Evolutionary conservation across 345 rosid species (phyloP), one percentile per base, ranked within the genome.

Genomic region (Lepidium aucheri): DNA sequence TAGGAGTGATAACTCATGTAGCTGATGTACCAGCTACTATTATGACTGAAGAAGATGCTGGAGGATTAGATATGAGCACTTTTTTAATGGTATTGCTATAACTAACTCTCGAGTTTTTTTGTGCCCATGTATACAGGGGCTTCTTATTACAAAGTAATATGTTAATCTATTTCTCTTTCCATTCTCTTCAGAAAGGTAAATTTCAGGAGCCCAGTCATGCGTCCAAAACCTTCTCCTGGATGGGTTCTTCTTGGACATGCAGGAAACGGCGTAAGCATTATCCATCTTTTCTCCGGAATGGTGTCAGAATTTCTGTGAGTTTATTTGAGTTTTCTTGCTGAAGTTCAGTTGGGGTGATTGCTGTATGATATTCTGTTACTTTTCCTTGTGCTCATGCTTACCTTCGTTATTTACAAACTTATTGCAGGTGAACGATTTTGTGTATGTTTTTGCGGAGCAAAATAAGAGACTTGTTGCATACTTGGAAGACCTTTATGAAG

Each of bases 401-500:
- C 22, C 0, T 36, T 30, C 6, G 7, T 30, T n/a, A 36, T 53
- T 43, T 13, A 26, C 36, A 12, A 81, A 53, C 53, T 47, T 24
- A 6, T 80, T 69, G 43, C 75, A 91, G 97, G 85, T 85, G 40
- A 76, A 86, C 26, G 77, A 81, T 72, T 91, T 91, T 68, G 91
- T 88, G 4, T 88, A 74, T 68, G 91, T 91, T 68, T 79, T 88
- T 51, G 90, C 85, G 1, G 97, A 91, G 84, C 83, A 86, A 62
- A 63, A 71, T 64, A 81, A 81, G 73, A 79, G 83, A 22, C 96
- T 85, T 67, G 76, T 88, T 82, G 97, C 96, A 11, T 80, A 85
- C 81, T 51, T 91, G 77, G 89, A 86, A 45, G 96, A 88, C 77
- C 85, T 91, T 73, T 91, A 82, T 0, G 97, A 91, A 73, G 89